Evolutionary conservation across 2,329 filamentous ascomycete species (phyloP).

Genomic region (Aspergillus fructus): DNA sequence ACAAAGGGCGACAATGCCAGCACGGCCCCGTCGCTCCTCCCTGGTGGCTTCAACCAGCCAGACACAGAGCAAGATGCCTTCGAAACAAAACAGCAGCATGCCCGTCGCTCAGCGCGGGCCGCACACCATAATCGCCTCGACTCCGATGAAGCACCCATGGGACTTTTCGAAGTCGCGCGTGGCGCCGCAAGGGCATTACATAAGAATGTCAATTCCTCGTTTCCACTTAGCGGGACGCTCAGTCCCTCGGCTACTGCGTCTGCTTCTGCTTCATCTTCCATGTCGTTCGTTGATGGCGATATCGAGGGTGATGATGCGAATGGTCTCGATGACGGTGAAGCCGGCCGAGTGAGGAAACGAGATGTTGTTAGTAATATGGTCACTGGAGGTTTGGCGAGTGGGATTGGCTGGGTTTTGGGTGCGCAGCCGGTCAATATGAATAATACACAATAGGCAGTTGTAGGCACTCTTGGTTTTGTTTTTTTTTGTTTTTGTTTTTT

Average conservation of each 20-base stretch:
- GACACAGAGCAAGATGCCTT: conserved; percentile 46
- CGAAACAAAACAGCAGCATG: conserved; percentile 43
- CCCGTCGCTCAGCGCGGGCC: conserved; percentile 31
- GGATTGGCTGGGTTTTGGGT: conserved; percentile 65
- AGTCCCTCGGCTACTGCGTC: neutral
- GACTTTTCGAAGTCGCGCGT: conserved; percentile 53
- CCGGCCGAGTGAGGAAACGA: conserved; percentile 45
- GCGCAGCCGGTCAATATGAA: conserved; percentile 44
- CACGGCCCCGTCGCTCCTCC: conserved; percentile 27
- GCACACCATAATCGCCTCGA: conserved; percentile 26
- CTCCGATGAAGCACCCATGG: conserved; percentile 50
- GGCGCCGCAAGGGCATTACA: conserved; percentile 49
- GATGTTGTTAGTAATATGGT: conserved; percentile 64
- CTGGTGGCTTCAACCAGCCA: conserved; percentile 46
- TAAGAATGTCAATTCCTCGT: conserved; percentile 40
- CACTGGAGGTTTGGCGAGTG: conserved; percentile 60
- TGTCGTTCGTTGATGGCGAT: neutral
- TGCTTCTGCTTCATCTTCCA: conserved; percentile 10
- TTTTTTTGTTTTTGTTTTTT: neutral
- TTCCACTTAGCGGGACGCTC: conserved; percentile 37
- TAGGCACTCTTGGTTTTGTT: neutral
- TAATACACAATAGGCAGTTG: conserved; percentile 2
- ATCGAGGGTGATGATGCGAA: neutral
- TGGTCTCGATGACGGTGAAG: conserved; percentile 18
- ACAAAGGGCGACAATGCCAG: conserved; percentile 48